Evolutionary conservation across 148 eudicot species (phyloP), one percentile per base, ranked within the genome.

Genomic region (Fagopyrum esculentum): DNA sequence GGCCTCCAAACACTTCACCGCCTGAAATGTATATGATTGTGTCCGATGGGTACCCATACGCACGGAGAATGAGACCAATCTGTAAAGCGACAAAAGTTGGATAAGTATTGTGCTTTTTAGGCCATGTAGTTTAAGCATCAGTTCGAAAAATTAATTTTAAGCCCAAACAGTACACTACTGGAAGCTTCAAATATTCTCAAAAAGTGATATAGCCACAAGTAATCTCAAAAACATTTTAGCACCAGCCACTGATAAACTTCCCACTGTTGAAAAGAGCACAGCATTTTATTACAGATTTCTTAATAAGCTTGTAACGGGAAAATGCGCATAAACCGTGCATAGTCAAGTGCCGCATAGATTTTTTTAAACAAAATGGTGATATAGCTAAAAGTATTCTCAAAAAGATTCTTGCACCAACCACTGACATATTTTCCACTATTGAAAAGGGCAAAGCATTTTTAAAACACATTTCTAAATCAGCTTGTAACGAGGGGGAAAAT

Each of bases 1-100:
- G 93, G 19, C 98, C 98, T n/a, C 97, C 98, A 74, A 93, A 93
- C 72, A 93, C 88, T 76, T 93, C 98, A 75, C 98, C 95, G n/a
- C 97, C 98, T 5, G 95, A 88, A 29, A 91, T 73, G 56, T 93
- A 93, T 74, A 91, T 89, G 15, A 91, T 82, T 19, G 98, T 84
- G 84, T 93, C 91, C 80, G 90, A 80, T 45, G 91, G 85, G 80
- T 91, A 93, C 73, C 98, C 98, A 69, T 91, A 91, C 45, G 98
- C 93, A 35, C 95, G 97, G 64, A 93, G 97, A 82, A 91, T 79
- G 73, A 91, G 83, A 52, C 97, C 95, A 78, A 93, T 80, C 98
- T 93, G 86, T 54, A 71, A 46, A 66, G 19, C 0, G 43, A 66
- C 47, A 66, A 66, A 40, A 35, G 3, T 12, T 59, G 4, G 11